Evolutionary conservation across 371 early-diverging fungal species (phyloP), one percentile per base, ranked within the genome.

Genomic region (Apophysomyces trapeziformis): DNA sequence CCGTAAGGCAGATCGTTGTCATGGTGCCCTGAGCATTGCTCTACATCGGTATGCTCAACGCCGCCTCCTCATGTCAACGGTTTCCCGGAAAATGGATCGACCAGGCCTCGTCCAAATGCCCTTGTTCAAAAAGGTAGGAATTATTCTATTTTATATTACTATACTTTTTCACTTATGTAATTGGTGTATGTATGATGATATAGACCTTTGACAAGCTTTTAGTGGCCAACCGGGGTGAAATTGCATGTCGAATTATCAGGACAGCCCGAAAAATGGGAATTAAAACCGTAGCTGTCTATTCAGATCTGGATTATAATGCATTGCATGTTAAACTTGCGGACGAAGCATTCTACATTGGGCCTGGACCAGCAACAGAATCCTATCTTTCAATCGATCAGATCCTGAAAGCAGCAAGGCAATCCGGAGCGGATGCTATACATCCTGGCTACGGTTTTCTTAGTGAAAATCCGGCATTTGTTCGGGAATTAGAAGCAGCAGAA

Each of bases 371-470:
- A 5, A 69, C 77, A 8, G 86, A 92, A 66, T 86, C 88, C n/a
- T 93, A 93, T 72, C 82, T 93, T 16, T 75, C 84, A n/a, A 86
- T 88, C 36, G 82, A 80, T 41, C 85, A 82, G 41, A 87, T 93
- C 43, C 44, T 93, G 38, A 71, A 78, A 0, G 93, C 89, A 9
- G 80, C 84, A n/a, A 67, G 77, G 41, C 56, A 68, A 47, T 87
- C 87, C 7, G 89, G 90, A 5, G 90, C 92, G 5, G 84, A 93
- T 56, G 94, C 93, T 1, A 87, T 94, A 36, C 93, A 93, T 68
- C 93, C 93, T 5, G 84, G 88, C 14, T 97, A 97, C 74, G 98
- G 98, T 0, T 94, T 94, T 75, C 75, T 94, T 63, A 93, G 92
- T n/a, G 94, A 94, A 69, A 94, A 93, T 70, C 76, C 89, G 0